Conservation (phyloP, 2,329 filamentous ascomycete genomes). For the Reticulascus tulasneorum region DNA sequence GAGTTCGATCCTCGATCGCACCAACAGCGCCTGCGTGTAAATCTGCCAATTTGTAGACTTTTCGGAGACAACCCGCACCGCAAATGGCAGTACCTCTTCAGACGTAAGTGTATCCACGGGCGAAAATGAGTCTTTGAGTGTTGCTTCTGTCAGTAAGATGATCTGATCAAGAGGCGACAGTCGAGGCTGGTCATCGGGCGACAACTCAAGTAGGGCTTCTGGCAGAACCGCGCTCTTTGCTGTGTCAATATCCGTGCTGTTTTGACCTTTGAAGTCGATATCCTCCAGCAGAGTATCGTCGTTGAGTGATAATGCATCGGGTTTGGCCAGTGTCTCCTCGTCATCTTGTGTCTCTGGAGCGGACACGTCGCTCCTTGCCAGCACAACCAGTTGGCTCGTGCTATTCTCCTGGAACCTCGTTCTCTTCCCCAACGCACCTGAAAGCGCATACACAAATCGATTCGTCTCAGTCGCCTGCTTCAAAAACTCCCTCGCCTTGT, state of each 20-base stretch:
- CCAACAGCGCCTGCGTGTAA: slow-evolving; percentile 88
- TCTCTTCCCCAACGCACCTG: slow-evolving; percentile 80
- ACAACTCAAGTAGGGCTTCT: slow-evolving; percentile 55
- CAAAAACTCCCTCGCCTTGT: slow-evolving; percentile 68
- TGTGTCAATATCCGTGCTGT: slow-evolving; percentile 29
- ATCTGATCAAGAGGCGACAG: slow-evolving; percentile 83
- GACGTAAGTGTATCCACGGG: slow-evolving; percentile 80
- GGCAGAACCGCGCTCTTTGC: slow-evolving; percentile 47
- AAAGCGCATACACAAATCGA: slow-evolving; percentile 77
- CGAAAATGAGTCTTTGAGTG: slow-evolving; percentile 82
- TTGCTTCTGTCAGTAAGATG: slow-evolving; percentile 81
- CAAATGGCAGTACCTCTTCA: slow-evolving; percentile 92
- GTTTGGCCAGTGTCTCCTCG: slow-evolving; percentile 32
- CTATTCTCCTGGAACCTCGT: slow-evolving; percentile 77
- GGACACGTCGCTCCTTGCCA: slow-evolving; percentile 64
- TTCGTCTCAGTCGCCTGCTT: slow-evolving; percentile 61
- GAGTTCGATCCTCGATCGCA: slow-evolving; percentile 84
- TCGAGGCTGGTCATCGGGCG: slow-evolving; percentile 77
- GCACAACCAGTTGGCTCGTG: slow-evolving; percentile 83
- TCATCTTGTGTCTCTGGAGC: slow-evolving; percentile 14
- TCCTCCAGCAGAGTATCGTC: slow-evolving; percentile 90
- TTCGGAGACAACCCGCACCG: slow-evolving; percentile 79
- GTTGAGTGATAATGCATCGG: slow-evolving; percentile 73
- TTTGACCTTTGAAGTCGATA: slow-evolving; percentile 64
- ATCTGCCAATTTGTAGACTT: slow-evolving; percentile 97